A percentile compares a stretch with the other conserved stretches of the same genome.
Conservation (phyloP, 805 yeast genomes). For the Lachancea fermentati region DNA sequence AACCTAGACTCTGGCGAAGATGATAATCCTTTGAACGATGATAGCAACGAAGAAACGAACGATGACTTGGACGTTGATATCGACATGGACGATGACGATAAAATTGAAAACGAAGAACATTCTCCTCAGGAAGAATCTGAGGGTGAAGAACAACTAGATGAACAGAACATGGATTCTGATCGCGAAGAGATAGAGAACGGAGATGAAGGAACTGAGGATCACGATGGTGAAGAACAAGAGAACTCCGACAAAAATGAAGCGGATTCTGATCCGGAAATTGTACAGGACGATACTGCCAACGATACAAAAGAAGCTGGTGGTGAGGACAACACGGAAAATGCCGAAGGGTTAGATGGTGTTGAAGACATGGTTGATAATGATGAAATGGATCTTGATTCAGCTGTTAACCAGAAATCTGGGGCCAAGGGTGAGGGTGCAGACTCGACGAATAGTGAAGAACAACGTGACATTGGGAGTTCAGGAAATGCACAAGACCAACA, state of each 20-base stretch:
- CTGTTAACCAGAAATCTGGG: slow-evolving; percentile 55
- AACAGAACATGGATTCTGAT: slow-evolving; percentile 41
- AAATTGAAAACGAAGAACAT: slow-evolving; percentile 25
- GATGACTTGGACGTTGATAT: slow-evolving; percentile 32
- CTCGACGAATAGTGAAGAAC: slow-evolving; percentile 48
- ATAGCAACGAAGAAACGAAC: slow-evolving; percentile 38
- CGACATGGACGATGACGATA: slow-evolving; percentile 24
- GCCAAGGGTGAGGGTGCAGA: slow-evolving; percentile 61
- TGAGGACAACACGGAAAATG: slow-evolving; percentile 31
- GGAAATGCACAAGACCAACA: slow-evolving; percentile 46
- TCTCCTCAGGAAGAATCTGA: slow-evolving; percentile 19
- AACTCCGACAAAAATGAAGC: slow-evolving; percentile 30
- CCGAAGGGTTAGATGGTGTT: slow-evolving; percentile 46
- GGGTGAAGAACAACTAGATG: slow-evolving; percentile 16
- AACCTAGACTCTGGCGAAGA: slow-evolving; percentile 65
- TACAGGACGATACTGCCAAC: slow-evolving; percentile 13
- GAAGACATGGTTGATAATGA: slow-evolving; percentile 40
- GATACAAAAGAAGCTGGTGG: slow-evolving; percentile 20
- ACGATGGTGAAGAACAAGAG: slow-evolving; percentile 24
- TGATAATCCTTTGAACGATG: slow-evolving; percentile 25
- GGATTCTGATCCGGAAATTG: slow-evolving; percentile 30
- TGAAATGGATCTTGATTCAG: slow-evolving; percentile 49
- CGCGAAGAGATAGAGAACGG: slow-evolving; percentile 67
- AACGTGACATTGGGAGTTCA: slow-evolving; percentile 62
- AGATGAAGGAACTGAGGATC: slow-evolving; percentile 37